These are phyloP conservation scores for Trichosporon sp. DNA, from an alignment of 1,284 basidiomycete genomes.

Conservation along the genomic window DNA sequence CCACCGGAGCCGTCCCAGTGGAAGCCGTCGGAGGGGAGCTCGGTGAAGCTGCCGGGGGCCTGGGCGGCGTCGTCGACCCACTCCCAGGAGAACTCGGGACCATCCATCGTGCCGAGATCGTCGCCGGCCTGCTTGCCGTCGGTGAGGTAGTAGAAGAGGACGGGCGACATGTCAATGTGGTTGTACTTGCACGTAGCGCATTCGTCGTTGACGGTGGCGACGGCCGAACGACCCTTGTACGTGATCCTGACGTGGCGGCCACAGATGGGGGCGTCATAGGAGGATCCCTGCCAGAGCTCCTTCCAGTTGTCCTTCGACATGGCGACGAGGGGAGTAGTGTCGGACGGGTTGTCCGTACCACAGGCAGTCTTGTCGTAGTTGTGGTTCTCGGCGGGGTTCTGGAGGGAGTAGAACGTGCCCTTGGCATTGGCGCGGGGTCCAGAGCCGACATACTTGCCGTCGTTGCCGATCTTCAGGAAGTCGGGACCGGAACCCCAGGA, in stretches of 20 bases:
- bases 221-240: conserved; percentile 1
- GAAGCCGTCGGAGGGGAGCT: conserved; percentile 15
- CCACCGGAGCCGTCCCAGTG: conserved; percentile 18
- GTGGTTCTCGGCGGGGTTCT: conserved; percentile 28
- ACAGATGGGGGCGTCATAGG: conserved; percentile 10
- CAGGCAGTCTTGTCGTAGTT: conserved; percentile 8
- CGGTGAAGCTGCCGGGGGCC: conserved; percentile 5
- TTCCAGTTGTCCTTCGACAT: conserved; percentile 14
- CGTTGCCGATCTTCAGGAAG: conserved; percentile 50
- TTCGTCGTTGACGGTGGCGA: conserved; percentile 16
- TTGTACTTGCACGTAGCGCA: conserved; percentile 20
- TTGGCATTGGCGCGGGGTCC: conserved; percentile 4
- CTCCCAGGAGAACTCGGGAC: conserved; percentile 5
- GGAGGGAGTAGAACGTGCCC: conserved; percentile 22
- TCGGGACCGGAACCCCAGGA: conserved; percentile 1
- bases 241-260: conserved; percentile 12
- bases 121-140: conserved; percentile 6
- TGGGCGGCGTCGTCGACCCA: conserved; percentile 7
- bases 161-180: conserved; percentile 21
- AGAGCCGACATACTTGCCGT: conserved; percentile 52
- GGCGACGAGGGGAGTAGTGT: conserved; percentile 11
- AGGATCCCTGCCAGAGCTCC: conserved; percentile 10
- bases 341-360: conserved; percentile 8
- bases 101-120: background rate
- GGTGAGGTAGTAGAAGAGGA: conserved; percentile 17